phyloP scores from a whole-genome alignment of 2,329 filamentous ascomycete genomes.

The Coleophoma crateriformis region DNA sequence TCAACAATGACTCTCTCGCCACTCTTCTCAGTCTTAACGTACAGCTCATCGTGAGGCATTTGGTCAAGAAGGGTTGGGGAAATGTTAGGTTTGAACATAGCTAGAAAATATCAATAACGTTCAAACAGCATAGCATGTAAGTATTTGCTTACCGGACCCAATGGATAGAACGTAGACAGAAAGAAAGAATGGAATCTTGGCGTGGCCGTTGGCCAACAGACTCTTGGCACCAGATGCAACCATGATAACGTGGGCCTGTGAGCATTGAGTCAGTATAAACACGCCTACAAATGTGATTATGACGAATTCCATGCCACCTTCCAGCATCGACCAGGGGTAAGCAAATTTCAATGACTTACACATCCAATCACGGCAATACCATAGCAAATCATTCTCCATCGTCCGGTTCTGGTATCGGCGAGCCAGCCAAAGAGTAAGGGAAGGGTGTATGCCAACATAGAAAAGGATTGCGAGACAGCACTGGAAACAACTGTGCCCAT shows the following conservation, averaged over 20 bases:
- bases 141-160: conserved; percentile 29
- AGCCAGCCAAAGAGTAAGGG: conserved; percentile 45
- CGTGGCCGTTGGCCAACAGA: conserved; percentile 52
- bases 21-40: conserved; percentile 38
- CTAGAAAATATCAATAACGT: conserved; percentile 38
- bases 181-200: conserved; percentile 41
- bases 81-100: conserved; percentile 69
- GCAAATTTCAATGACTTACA: too few species aligned
- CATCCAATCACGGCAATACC: conserved; percentile 47
- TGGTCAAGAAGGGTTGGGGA: conserved; percentile 58
- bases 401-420: conserved; percentile 60
- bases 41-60: conserved; percentile 33
- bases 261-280: too few species aligned
- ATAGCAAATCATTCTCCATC: conserved; percentile 54
- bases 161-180: conserved; percentile 20
- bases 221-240: conserved; percentile 58
- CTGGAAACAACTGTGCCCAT: conserved; percentile 49
- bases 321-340: too few species aligned
- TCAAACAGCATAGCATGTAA: too few species aligned
- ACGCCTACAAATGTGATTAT: too few species aligned
- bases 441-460: conserved; percentile 43
- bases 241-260: conserved; percentile 51
- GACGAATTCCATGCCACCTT: too few species aligned
- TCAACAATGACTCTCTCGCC: conserved; percentile 58
- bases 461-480: conserved; percentile 45